phyloP scores from a whole-genome alignment of 2,329 filamentous ascomycete species.

The Fusarium agapanthi region DNA sequence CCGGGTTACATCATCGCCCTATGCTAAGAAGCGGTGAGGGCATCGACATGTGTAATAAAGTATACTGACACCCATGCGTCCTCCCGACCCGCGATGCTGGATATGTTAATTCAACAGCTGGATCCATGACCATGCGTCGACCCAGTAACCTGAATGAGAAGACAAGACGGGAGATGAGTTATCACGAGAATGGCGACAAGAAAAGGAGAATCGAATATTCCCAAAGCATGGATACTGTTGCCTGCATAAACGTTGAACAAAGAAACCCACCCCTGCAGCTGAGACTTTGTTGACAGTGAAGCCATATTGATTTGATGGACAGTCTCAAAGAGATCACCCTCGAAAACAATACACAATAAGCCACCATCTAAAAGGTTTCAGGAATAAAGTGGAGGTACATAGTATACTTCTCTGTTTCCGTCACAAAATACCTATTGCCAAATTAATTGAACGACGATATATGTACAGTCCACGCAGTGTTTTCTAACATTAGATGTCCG shows the following conservation, averaged over 20 bases:
- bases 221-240: constrained; percentile 14
- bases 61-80: constrained; percentile 23
- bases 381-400: neutral
- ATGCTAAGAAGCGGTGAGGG: constrained; percentile 42
- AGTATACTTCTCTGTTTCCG: neutral
- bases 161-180: constrained; percentile 14
- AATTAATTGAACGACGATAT: neutral
- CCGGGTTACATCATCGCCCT: constrained; percentile 39
- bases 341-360: constrained; percentile 5
- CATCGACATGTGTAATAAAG: constrained; percentile 23
- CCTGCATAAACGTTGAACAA: constrained; percentile 13
- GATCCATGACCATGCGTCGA: constrained; percentile 32
- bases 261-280: constrained; percentile 20
- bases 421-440: neutral
- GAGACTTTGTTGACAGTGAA: constrained; percentile 5
- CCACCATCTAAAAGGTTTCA: constrained; percentile 15
- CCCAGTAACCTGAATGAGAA: constrained; percentile 36
- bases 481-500: neutral
- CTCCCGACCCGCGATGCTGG: constrained; percentile 28
- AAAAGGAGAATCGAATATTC: neutral
- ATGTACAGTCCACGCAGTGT: neutral
- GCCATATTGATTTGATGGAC: constrained; percentile 1
- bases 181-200: constrained; percentile 14
- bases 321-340: constrained; percentile 16
- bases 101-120: constrained; percentile 26